Percentiles rank a stretch among this genome's conserved stretches.
Evolutionary conservation across 306 rosid genomes (phyloP).

Genomic region (Vigna reflexopilosa): DNA sequence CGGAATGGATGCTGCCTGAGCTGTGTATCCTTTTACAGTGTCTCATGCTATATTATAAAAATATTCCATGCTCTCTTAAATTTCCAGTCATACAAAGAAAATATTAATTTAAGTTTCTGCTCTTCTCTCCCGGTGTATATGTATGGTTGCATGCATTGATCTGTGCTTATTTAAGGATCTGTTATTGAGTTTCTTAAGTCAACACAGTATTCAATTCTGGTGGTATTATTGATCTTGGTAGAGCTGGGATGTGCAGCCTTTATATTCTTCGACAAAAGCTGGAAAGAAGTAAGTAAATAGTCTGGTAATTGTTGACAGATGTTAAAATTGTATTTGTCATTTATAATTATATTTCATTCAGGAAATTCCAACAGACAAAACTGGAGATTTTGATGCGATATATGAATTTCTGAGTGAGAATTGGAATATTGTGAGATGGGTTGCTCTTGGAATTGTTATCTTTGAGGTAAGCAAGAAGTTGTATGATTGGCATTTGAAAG

Average conservation of each 20-base stretch:
- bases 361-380: constrained; percentile 85
- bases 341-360: constrained; percentile 50
- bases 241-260: constrained; percentile 92
- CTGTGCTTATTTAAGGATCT: constrained; percentile 5
- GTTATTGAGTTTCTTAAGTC: constrained; percentile 67
- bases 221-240: constrained; percentile 75
- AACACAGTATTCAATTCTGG: constrained; percentile 74
- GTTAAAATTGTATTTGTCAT: constrained; percentile 36
- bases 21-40: constrained; percentile 82
- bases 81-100: neutral
- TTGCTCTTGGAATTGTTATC: constrained; percentile 85
- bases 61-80: neutral
- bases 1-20: constrained; percentile 91
- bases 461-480: constrained; percentile 71
- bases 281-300: constrained; percentile 72
- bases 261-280: constrained; percentile 87
- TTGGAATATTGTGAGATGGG: constrained; percentile 89
- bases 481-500: constrained; percentile 23
- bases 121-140: neutral
- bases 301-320: constrained; percentile 21
- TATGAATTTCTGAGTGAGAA: constrained; percentile 69
- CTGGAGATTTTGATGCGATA: constrained; percentile 81
- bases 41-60: neutral
- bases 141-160: neutral
- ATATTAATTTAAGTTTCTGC: neutral